A percentile compares a stretch with the other conserved stretches of the same genome.
Conservation (phyloP, 495 filamentous ascomycete species). For the Neurospora terricola region DNA sequence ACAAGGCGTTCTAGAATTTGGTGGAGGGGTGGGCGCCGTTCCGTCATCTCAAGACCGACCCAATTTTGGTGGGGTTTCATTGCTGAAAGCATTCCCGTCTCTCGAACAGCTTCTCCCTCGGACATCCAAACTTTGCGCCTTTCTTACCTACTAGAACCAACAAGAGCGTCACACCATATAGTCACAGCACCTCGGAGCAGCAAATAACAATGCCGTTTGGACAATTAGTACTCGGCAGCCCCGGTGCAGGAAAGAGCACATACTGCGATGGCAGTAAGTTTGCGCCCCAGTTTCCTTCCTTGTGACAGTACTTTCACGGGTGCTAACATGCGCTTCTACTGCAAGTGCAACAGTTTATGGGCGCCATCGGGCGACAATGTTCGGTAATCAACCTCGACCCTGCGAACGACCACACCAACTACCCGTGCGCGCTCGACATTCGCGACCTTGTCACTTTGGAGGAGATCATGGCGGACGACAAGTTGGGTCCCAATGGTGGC, state of each 20-base stretch:
- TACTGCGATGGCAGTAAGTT: constrained; percentile 83
- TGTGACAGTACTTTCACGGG: not conserved
- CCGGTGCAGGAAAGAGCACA: constrained; percentile 91
- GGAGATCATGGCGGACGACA: constrained; percentile 89
- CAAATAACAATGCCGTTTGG: constrained; percentile 36
- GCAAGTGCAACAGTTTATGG: constrained; percentile 87
- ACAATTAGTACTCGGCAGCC: constrained; percentile 84
- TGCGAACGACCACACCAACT: constrained; percentile 77
- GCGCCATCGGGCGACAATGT: constrained; percentile 86
- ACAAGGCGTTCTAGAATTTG: not conserved
- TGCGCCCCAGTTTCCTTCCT: not conserved
- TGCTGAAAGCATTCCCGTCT: not conserved
- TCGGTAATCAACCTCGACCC: constrained; percentile 95
- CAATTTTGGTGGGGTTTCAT: not conserved
- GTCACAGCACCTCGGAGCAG: not conserved
- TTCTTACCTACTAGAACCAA: not conserved
- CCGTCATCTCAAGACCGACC: not conserved
- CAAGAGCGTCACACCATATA: not conserved
- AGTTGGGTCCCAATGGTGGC: constrained; percentile 85
- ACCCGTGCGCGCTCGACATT: constrained; percentile 82
- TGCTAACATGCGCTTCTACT: constrained; percentile 3
- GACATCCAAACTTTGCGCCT: not conserved
- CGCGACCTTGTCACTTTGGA: constrained; percentile 80
- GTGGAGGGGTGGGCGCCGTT: not conserved
- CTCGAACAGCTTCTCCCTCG: not conserved